Evolutionary conservation across 257 asterid species (phyloP), one percentile per base, ranked within the genome.

Genomic region (Nicotiana sylvestris): DNA sequence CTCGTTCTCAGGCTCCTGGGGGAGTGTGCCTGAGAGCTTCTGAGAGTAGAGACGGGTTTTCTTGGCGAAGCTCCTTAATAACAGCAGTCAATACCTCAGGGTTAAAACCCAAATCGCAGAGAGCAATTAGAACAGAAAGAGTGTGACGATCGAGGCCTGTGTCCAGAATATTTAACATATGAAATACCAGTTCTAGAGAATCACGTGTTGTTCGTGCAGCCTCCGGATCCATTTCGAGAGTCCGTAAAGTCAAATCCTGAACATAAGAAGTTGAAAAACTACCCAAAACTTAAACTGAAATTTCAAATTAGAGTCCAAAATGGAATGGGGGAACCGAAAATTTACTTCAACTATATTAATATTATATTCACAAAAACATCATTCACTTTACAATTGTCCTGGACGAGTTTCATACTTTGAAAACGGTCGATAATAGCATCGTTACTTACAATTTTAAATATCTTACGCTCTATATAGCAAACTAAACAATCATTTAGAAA

Each of bases 141-240:
- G 97, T 91, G 85, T 92, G 97, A 30, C 93, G 95, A 77, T 93
- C 98, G 66, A 94, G 92, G 18, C 98, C 94, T 46, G 95, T 93
- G 33, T 93, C 97, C 0, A 94, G 94, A 82, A 93, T 90, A 86
- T 93, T 93, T 2, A 97, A 94, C 90, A 94, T 94, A 77, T 93
- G 97, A 87, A 91, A 92, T 57, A 77, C 95, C 5, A 94, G 74
- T 32, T 93, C 97, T 25, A 94, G 90, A n/a, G 97, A 93, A 64
- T 91, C 97, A 25, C 95, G 88, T 6, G 97, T 94, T 37, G 91
- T 92, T 85, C 91, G 90, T 18, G 97, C 95, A 8, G 93, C 91
- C 66, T 91, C 97, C 16, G 92, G 91, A 85, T 92, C 97, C 98
- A 94, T 93, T 70, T 70, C 0, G 5, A 70, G 33, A 43, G 0